Conservation (phyloP, 805 yeast genomes). For the Candida maris region DNA sequence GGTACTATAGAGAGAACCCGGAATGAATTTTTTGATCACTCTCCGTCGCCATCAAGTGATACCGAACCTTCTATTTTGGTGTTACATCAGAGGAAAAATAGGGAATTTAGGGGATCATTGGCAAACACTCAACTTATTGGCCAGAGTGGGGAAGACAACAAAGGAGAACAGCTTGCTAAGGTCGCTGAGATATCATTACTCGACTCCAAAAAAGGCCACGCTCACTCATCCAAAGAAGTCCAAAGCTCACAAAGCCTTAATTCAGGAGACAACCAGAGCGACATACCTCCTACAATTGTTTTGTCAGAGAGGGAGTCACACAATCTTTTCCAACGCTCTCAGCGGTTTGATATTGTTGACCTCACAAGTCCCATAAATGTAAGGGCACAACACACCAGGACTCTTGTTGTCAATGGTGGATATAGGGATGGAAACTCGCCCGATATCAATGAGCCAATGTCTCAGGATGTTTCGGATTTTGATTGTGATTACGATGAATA, state of each 20-base stretch:
- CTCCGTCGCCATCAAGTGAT: conserved; percentile 10
- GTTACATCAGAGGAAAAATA: background rate
- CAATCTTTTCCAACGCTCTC: background rate
- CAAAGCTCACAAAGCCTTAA: conserved; percentile 16
- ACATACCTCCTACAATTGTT: conserved; percentile 1
- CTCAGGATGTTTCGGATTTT: conserved; percentile 19
- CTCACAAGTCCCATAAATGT: background rate
- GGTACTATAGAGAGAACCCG: conserved; percentile 19
- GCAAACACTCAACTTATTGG: background rate
- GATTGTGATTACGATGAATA: conserved; percentile 9
- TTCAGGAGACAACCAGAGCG: conserved; percentile 3
- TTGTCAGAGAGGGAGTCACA: background rate
- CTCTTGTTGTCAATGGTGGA: background rate
- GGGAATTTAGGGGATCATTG: background rate
- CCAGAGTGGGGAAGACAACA: too few relatives aligned
- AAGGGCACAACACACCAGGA: too few relatives aligned
- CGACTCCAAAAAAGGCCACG: background rate
- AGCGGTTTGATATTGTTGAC: conserved; percentile 1
- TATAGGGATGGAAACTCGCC: conserved; percentile 8
- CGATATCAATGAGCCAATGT: conserved; percentile 17
- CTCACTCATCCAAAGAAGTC: conserved; percentile 2
- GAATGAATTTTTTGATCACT: conserved; percentile 6
- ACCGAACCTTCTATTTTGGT: conserved; percentile 1
- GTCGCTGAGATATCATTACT: background rate
- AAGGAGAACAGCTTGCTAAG: too few relatives aligned